phyloP scores from a whole-genome alignment of 805 yeast species.

The Metschnikowia kofuensis region DNA sequence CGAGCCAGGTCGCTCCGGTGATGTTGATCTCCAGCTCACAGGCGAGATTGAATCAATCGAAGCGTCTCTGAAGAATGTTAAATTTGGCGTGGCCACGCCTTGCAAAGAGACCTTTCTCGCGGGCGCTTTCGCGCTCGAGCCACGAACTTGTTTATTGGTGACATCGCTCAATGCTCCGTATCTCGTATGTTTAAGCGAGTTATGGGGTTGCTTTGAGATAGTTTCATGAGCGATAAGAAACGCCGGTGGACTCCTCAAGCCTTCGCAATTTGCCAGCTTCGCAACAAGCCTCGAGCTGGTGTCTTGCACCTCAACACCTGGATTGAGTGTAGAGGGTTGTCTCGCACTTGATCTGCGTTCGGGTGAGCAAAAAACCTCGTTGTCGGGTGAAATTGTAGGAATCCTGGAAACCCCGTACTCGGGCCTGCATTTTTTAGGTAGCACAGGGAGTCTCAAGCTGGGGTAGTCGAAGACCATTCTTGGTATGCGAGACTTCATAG shows the following conservation, averaged over 20 bases:
- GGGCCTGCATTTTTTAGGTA: conserved; percentile 19
- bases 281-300: too few species aligned
- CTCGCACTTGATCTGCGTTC: conserved; percentile 7
- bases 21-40: conserved; percentile 20
- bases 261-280: not conserved
- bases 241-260: conserved; percentile 9
- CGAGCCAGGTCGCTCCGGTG: conserved; percentile 36
- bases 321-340: not conserved
- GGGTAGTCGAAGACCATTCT: conserved; percentile 22
- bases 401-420: conserved; percentile 18
- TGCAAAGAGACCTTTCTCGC: conserved; percentile 13
- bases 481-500: conserved; percentile 24
- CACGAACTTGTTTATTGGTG: conserved; percentile 2
- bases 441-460: conserved; percentile 21
- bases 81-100: conserved; percentile 18
- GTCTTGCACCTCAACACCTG: too few species aligned
- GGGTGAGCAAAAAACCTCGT: conserved; percentile 30
- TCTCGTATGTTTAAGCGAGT: not conserved
- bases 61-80: conserved; percentile 10
- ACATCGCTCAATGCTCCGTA: conserved; percentile 4
- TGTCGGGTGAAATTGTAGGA: conserved; percentile 29
- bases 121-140: conserved; percentile 3
- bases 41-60: conserved; percentile 1
- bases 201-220: not conserved
- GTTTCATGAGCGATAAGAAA: conserved; percentile 7